These are phyloP conservation scores for Mycena filopes DNA, from an alignment of 768 basidiomycete genomes.

Conservation along the genomic window DNA sequence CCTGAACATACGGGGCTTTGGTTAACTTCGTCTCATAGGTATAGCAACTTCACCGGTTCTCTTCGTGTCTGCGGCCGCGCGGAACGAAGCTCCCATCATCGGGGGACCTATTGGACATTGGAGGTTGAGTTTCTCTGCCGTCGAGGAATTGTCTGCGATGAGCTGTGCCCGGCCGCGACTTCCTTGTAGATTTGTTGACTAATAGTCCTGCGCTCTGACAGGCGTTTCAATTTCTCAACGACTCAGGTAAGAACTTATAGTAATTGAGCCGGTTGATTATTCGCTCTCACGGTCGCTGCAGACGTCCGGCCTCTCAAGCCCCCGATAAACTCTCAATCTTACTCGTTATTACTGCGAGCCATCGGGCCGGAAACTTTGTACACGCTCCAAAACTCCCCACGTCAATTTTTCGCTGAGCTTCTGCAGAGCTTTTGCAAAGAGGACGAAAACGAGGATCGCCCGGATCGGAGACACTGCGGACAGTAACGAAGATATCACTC, in stretches of 20 bases:
- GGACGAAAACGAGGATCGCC: background rate
- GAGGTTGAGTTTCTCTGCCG: background rate
- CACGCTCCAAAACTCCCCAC: slow-evolving; percentile 10
- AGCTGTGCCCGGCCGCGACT: background rate
- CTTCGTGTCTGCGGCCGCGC: slow-evolving; percentile 1
- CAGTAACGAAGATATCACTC: too few species aligned
- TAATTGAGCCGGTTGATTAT: too few species aligned
- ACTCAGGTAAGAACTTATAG: background rate
- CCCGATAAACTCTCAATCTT: background rate
- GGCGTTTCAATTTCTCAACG: too few species aligned
- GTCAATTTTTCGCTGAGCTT: background rate
- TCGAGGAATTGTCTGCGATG: background rate
- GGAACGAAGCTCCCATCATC: background rate
- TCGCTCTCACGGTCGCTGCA: background rate
- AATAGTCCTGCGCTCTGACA: too few species aligned
- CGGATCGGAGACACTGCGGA: too few species aligned
- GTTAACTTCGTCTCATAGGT: background rate
- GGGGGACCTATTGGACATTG: background rate
- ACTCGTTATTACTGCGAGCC: background rate
- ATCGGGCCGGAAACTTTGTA: background rate
- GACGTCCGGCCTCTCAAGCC: background rate
- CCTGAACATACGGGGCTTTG: background rate
- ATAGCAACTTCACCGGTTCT: background rate
- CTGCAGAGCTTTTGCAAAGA: background rate
- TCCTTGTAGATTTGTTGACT: background rate